Evolutionary conservation across 2,329 filamentous ascomycete genomes (phyloP), one percentile per base, ranked within the genome.

Genomic region (Epichloe festucae): DNA sequence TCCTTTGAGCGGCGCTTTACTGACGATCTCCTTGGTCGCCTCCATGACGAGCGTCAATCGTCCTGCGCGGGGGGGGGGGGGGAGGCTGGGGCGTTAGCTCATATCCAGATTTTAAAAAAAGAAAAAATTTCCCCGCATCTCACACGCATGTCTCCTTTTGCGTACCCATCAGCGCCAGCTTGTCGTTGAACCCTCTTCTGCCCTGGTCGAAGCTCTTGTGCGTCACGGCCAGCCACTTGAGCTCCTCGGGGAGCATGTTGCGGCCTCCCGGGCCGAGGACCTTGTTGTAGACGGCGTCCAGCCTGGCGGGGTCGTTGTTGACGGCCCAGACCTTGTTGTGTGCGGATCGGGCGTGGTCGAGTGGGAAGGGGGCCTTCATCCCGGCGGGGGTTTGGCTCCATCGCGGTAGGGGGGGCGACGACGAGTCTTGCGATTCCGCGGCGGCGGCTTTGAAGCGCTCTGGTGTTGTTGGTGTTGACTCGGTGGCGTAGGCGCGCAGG

Each of bases 121-220:
- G 2, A 17, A 17, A 17, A 17, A 17, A 17, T 17, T 17, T 17
- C 17, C 17, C 17, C 36, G 4, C 36, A 5, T n/a, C 36, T 39
- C 36, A 23, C 15, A 7, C 17, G 2, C 19, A 21, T 21, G 19
- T 21, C 19, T 21, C 19, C 19, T 21, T 21, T 48, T 48, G 19
- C 70, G 46, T 78, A 94, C 89, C 91, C 50, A 95, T 73, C 63
- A 87, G 89, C n/a, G 89, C 87, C 67, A 98, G 73, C 56, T 88
- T 81, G 63, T 96, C 91, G 67, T 98, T 98, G 72, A 91, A 95
- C 1, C 91, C 91, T 74, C 90, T 84, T 63, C 89, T 77, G 49
- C 90, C 93, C 64, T 97, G 89, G 65, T 98, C 91, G 64, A 95
- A 97, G 70, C 89, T 96, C 79, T 97, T 97, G 69, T 97, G 93